Base-by-base conservation (phyloP, 768 basidiomycete species). In the Tylopilus sp. region DNA sequence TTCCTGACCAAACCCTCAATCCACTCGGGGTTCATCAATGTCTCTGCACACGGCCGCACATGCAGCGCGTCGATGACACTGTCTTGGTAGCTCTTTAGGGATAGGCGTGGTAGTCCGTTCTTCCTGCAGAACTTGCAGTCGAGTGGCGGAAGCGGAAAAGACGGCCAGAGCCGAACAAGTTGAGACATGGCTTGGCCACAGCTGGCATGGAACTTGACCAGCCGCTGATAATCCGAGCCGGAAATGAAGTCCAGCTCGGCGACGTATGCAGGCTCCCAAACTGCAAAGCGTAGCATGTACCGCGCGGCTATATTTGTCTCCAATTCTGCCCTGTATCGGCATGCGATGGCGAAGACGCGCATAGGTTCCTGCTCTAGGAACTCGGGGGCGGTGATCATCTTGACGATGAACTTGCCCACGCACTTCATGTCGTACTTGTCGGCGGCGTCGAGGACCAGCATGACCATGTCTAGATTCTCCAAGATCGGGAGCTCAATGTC, bases 391-490 rank as follows among this genome's bases (percentile, higher is more conserved):
- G 61, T 61, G 48, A 70, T 71, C 61, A 64, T 62, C 53, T 60
- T 66, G 57, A 70, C 63, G 54, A 73, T 34, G 48, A 64, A 64
- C 40, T 66, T 68, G 52, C 75, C 67, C 6, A 80, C 65, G 17
- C 71, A 72, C 51, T 74, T 73, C 76, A 81, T 78, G 45, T 79
- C 77, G 62, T 77, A 80, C 63, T 79, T 82, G 58, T 71, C 68
- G 3, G 76, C 80, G 4, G 79, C 75, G 42, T 76, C 74, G 38
- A 73, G 67, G 54, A 76, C 74, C 17, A 64, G 63, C 63, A 73
- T 73, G 37, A 80, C 69, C 25, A 75, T 70, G 40, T 73, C 71
- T 17, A 78, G 56, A 28, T 69, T 72, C 26, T 74, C 68, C 67
- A 72, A 47, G 29, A 57, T 55, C 21, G 74, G 64, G 24, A 63